Conservation (phyloP, 2,329 filamentous ascomycete species). For the Aspergillus sp. region DNA sequence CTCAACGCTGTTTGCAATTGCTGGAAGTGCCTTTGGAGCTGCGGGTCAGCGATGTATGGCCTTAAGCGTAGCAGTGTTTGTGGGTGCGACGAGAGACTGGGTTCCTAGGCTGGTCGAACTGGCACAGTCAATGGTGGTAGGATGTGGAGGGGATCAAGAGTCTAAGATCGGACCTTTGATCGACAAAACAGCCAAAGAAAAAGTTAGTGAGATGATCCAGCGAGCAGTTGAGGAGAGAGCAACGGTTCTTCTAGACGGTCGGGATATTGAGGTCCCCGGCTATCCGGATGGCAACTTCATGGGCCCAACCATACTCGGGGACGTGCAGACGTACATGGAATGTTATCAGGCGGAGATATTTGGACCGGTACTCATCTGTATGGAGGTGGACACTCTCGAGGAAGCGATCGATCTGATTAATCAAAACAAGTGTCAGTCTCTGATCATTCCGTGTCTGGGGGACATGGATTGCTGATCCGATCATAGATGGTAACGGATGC, state of each 20-base stretch:
- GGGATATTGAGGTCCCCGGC: slow-evolving; percentile 59
- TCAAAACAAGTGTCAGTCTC: slow-evolving; percentile 24
- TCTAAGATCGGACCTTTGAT: slow-evolving; percentile 65
- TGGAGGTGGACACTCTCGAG: slow-evolving; percentile 37
- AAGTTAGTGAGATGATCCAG: slow-evolving; percentile 61
- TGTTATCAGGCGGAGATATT: slow-evolving; percentile 43
- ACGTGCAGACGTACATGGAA: slow-evolving; percentile 38
- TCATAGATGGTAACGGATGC: slow-evolving; percentile 38
- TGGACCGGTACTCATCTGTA: slow-evolving; percentile 40
- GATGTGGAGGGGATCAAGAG: slow-evolving; percentile 62
- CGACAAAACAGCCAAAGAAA: slow-evolving; percentile 58
- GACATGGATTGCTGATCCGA: not conserved
- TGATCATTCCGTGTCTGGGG: not conserved
- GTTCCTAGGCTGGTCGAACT: slow-evolving; percentile 62
- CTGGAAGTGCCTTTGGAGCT: slow-evolving; percentile 66
- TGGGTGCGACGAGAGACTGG: slow-evolving; percentile 65
- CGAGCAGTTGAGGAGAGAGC: slow-evolving; percentile 63
- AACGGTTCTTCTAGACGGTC: slow-evolving; percentile 61
- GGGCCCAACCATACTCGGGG: slow-evolving; percentile 40
- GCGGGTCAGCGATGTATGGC: slow-evolving; percentile 70
- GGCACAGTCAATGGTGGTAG: slow-evolving; percentile 60
- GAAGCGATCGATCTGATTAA: slow-evolving; percentile 39
- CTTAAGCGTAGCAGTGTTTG: slow-evolving; percentile 62
- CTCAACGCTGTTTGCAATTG: slow-evolving; percentile 65
- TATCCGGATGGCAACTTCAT: slow-evolving; percentile 66